Conservation (phyloP, 805 yeast genomes). For the Ogataea salicorniae region DNA sequence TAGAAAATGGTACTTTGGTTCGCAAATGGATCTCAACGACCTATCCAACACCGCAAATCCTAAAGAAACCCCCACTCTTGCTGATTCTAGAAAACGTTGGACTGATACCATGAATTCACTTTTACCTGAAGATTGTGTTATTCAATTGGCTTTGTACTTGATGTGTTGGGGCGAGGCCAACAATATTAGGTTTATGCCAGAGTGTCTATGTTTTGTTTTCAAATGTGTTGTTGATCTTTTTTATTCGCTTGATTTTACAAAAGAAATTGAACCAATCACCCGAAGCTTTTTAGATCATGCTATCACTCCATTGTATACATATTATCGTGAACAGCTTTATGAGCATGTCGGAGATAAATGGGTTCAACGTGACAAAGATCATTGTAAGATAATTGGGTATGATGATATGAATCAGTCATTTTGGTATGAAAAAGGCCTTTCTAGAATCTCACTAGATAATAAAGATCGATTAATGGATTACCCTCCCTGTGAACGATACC, state of each 20-base stretch:
- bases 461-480: constrained; percentile 46
- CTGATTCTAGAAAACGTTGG: constrained; percentile 49
- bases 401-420: constrained; percentile 87
- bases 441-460: constrained; percentile 43
- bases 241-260: constrained; percentile 40
- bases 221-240: constrained; percentile 73
- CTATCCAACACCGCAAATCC: constrained; percentile 21
- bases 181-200: constrained; percentile 83
- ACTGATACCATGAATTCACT: constrained; percentile 42
- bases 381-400: constrained; percentile 69
- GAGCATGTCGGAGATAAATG: constrained; percentile 38
- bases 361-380: constrained; percentile 54
- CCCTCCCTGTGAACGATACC: constrained; percentile 52
- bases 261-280: constrained; percentile 27
- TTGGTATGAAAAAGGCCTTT: constrained; percentile 74
- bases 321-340: constrained; percentile 51
- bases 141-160: constrained; percentile 65
- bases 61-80: constrained; percentile 25
- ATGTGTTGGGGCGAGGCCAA: constrained; percentile 90
- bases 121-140: constrained; percentile 48
- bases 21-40: constrained; percentile 60
- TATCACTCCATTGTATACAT: constrained; percentile 70
- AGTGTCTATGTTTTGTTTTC: constrained; percentile 78
- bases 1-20: constrained; percentile 73
- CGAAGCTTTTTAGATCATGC: constrained; percentile 56